Percentiles rank a stretch among this genome's conserved stretches.
These are phyloP conservation scores for Ophiostoma sp. DNA, from an alignment of 2,329 filamentous ascomycete genomes.

Conservation along the genomic window DNA sequence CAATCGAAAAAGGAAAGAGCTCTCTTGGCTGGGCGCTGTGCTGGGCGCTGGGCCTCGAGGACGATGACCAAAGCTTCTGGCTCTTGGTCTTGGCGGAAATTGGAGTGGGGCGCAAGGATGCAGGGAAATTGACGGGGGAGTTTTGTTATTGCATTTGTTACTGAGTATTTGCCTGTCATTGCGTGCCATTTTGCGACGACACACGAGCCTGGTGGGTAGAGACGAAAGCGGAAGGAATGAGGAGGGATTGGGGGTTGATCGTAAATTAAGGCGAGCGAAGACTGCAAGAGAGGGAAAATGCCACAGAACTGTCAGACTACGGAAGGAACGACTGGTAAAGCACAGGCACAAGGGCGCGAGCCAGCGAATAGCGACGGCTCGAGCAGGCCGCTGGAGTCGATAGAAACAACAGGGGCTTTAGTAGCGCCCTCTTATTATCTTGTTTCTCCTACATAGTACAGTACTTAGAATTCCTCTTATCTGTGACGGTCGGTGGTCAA, in stretches of 20 bases:
- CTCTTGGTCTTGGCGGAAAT: slow-evolving; percentile 20
- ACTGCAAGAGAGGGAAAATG: not conserved
- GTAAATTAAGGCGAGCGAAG: not conserved
- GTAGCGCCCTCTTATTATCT: not conserved
- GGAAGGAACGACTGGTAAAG: not conserved
- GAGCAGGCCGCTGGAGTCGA: not conserved
- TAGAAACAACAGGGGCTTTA: not conserved
- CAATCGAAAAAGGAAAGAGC: not conserved
- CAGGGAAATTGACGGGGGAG: slow-evolving; percentile 19
- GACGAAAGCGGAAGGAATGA: not conserved
- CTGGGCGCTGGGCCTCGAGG: too few species aligned
- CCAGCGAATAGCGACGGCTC: slow-evolving; percentile 19
- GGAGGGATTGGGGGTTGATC: not conserved
- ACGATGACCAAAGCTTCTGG: slow-evolving; percentile 16
- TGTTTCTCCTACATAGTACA: too few species aligned
- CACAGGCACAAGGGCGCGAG: slow-evolving; percentile 23
- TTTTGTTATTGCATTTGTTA: not conserved
- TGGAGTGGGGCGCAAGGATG: slow-evolving; percentile 17
- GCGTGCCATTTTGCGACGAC: not conserved
- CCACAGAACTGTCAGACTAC: not conserved
- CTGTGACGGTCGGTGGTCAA: not conserved
- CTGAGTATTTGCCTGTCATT: not conserved
- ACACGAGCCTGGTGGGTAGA: not conserved
- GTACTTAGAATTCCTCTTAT: not conserved
- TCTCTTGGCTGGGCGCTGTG: not conserved